Percentiles rank a stretch among this genome's conserved stretches.
phyloP scores from a whole-genome alignment of 306 rosid species.

The Abrus precatorius region DNA sequence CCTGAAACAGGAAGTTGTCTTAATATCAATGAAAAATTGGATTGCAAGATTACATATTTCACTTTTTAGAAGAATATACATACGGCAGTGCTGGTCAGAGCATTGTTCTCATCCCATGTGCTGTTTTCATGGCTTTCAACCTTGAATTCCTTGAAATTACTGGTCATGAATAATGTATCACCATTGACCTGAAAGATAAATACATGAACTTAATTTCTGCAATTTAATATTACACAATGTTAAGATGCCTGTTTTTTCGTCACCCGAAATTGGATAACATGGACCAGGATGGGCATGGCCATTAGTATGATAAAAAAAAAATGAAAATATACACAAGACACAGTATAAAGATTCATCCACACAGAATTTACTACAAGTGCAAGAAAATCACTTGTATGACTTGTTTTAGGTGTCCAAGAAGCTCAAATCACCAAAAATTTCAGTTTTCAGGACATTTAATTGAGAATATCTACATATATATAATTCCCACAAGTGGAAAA shows the following conservation, averaged over 20 bases:
- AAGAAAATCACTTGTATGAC: conserved; percentile 23
- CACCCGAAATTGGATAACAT: background rate
- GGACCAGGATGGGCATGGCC: background rate
- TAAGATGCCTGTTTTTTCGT: conserved; percentile 23
- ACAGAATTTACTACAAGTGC: background rate
- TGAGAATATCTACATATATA: conserved; percentile 26
- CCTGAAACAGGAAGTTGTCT: conserved; percentile 66
- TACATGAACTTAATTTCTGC: conserved; percentile 5
- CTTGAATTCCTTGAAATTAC: conserved; percentile 90
- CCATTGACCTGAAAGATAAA: conserved; percentile 88
- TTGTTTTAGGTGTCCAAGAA: conserved; percentile 18
- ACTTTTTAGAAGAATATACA: conserved; percentile 40
- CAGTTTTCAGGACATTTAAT: conserved; percentile 24
- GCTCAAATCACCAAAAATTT: conserved; percentile 30
- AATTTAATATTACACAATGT: conserved; percentile 24
- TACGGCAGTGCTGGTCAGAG: conserved; percentile 89
- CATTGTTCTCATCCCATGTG: conserved; percentile 86
- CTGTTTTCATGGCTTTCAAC: conserved; percentile 73
- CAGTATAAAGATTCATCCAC: conserved; percentile 7
- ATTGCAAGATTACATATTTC: conserved; percentile 20
- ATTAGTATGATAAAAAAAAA: background rate
- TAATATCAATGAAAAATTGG: conserved; percentile 44
- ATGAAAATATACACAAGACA: background rate
- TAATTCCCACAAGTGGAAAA: conserved; percentile 19
- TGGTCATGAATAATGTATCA: conserved; percentile 90